These are phyloP conservation scores for Ceratocystis ficicola DNA, from an alignment of 2,329 filamentous ascomycete species.

Conservation along the genomic window DNA sequence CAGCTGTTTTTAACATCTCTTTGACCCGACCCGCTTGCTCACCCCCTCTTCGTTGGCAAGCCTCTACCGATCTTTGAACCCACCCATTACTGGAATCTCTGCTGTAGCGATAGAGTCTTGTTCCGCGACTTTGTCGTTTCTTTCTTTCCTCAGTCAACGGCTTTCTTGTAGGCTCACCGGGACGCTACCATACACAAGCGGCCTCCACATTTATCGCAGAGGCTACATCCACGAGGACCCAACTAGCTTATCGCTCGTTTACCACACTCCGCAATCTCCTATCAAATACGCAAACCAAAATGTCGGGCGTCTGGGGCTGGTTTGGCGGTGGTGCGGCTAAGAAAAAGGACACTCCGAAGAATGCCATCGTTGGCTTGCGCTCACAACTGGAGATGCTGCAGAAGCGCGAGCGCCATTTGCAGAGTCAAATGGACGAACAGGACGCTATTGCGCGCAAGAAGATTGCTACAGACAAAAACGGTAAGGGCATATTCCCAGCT, in stretches of 20 bases:
- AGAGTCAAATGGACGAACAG: slow-evolving; percentile 87
- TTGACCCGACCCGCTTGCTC: neutral
- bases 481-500: slow-evolving; percentile 41
- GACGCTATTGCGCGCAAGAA: slow-evolving; percentile 80
- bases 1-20: neutral
- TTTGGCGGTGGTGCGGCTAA: slow-evolving; percentile 74
- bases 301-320: slow-evolving; percentile 55
- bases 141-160: neutral
- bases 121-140: neutral
- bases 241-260: neutral
- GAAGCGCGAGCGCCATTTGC: slow-evolving; percentile 85
- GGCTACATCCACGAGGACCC: neutral
- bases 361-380: slow-evolving; percentile 80
- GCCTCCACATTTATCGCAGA: neutral
- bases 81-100: neutral
- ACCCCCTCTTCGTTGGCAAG: neutral
- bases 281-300: slow-evolving; percentile 8
- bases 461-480: slow-evolving; percentile 76
- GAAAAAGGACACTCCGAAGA: slow-evolving; percentile 91
- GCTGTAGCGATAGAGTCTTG: neutral
- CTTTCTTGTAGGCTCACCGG: neutral
- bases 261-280: neutral
- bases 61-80: neutral
- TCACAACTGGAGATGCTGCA: slow-evolving; percentile 93
- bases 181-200: neutral